These are phyloP conservation scores for Talaromyces sp. DNA, from an alignment of 2,329 filamentous ascomycete genomes.

Conservation along the genomic window DNA sequence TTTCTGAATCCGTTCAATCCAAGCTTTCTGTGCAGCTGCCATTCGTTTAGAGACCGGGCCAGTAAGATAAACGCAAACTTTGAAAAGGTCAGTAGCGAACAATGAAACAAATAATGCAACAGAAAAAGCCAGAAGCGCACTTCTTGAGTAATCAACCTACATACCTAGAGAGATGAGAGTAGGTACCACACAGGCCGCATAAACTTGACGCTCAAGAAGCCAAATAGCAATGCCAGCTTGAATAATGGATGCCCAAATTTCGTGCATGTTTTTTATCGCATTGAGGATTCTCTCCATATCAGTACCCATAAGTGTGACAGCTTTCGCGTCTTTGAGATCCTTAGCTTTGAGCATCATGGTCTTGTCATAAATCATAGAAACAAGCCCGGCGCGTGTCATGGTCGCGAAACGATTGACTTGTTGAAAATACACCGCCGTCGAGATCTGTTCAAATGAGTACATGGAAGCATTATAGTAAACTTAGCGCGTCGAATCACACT, in stretches of 20 bases:
- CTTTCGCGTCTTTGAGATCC: conserved; percentile 34
- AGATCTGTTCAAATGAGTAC: conserved; percentile 25
- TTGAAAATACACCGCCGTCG: conserved; percentile 41
- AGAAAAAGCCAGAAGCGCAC: not conserved
- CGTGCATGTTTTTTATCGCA: conserved; percentile 42
- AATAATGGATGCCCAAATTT: conserved; percentile 44
- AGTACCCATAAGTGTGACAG: conserved; percentile 46
- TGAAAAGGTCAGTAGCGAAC: not conserved
- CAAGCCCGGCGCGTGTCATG: conserved; percentile 41
- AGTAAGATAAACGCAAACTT: conserved; percentile 8
- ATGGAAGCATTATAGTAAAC: not conserved
- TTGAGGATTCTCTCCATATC: conserved; percentile 45
- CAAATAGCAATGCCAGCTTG: conserved; percentile 47
- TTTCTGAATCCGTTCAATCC: conserved; percentile 8
- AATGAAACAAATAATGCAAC: not conserved
- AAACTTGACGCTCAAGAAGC: conserved; percentile 41
- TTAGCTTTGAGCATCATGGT: conserved; percentile 30
- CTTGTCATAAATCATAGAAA: conserved; percentile 50
- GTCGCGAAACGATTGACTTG: conserved; percentile 41
- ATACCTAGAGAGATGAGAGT: conserved; percentile 22
- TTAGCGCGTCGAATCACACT: not conserved
- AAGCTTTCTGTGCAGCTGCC: conserved; percentile 3
- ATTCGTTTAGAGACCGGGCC: conserved; percentile 7
- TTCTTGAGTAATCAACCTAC: not conserved
- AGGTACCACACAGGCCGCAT: conserved; percentile 43